Evolutionary conservation across 1,284 basidiomycete genomes (phyloP).

Genomic region (Tilletia indica): DNA sequence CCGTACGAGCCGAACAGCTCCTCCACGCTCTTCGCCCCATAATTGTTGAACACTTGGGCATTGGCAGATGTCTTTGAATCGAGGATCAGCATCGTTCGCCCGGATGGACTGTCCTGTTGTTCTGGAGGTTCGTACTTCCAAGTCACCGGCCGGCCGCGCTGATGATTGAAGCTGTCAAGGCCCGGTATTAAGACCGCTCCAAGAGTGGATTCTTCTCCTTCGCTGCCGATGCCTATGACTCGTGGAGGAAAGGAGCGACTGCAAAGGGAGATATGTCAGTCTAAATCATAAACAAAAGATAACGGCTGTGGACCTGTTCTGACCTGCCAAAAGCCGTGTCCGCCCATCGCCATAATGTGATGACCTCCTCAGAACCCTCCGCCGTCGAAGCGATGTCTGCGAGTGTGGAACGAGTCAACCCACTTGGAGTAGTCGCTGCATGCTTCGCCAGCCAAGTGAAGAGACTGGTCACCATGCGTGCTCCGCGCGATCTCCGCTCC

Average conservation of each 20-base stretch:
- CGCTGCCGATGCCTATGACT: background rate
- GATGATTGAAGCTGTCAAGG: conserved; percentile 15
- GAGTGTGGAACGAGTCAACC: background rate
- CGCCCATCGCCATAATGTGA: background rate
- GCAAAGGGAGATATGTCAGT: background rate
- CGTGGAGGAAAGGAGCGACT: conserved; percentile 12
- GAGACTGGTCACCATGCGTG: background rate
- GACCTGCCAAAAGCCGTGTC: conserved; percentile 15
- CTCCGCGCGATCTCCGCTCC: background rate
- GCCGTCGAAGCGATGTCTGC: background rate
- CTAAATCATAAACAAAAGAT: background rate
- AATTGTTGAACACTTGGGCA: conserved; percentile 50
- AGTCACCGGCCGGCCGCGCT: conserved; percentile 7
- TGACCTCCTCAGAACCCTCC: background rate
- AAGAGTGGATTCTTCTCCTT: background rate
- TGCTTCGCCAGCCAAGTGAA: background rate
- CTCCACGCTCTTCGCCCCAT: conserved; percentile 53
- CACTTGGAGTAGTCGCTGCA: too few relatives aligned
- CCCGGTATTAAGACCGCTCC: conserved; percentile 3
- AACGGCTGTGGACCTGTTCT: background rate
- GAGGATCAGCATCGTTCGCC: background rate
- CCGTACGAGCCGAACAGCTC: conserved; percentile 47
- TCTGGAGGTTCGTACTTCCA: background rate
- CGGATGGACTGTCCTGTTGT: background rate
- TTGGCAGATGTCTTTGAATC: background rate